These are phyloP conservation scores for Heritiera fomes DNA, from an alignment of 345 rosid species.

Conservation along the genomic window DNA sequence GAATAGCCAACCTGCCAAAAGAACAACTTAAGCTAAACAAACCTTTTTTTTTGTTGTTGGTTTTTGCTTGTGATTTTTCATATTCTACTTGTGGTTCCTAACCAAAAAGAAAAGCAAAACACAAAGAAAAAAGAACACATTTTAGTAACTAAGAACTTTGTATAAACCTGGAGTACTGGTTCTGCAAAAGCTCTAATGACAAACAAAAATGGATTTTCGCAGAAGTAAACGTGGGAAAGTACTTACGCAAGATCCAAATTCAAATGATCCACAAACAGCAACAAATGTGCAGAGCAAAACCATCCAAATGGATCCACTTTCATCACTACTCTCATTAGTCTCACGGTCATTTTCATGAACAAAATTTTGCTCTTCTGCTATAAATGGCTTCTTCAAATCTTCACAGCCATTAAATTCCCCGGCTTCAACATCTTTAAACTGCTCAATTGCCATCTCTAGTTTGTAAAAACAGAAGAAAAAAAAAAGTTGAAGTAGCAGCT, in stretches of 20 bases:
- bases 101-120: slow-evolving; percentile 18
- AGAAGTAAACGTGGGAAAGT: background rate
- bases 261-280: slow-evolving; percentile 87
- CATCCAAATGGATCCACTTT: slow-evolving; percentile 55
- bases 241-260: slow-evolving; percentile 92
- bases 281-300: slow-evolving; percentile 76
- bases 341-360: slow-evolving; percentile 14
- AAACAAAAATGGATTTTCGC: background rate
- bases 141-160: slow-evolving; percentile 35
- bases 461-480: too few relatives aligned
- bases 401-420: slow-evolving; percentile 41
- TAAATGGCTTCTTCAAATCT: slow-evolving; percentile 55
- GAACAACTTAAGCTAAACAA: slow-evolving; percentile 47
- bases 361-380: slow-evolving; percentile 31
- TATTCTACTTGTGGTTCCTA: slow-evolving; percentile 31
- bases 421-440: slow-evolving; percentile 48
- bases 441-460: slow-evolving; percentile 47
- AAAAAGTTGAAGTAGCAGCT: background rate
- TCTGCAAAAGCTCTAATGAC: background rate
- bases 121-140: slow-evolving; percentile 13
- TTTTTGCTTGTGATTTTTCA: background rate
- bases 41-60: slow-evolving; percentile 21
- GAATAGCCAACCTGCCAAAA: slow-evolving; percentile 91
- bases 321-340: slow-evolving; percentile 25
- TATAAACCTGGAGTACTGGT: slow-evolving; percentile 26